Conservation (phyloP, 805 yeast species). For the Lipomyces japonicus region DNA sequence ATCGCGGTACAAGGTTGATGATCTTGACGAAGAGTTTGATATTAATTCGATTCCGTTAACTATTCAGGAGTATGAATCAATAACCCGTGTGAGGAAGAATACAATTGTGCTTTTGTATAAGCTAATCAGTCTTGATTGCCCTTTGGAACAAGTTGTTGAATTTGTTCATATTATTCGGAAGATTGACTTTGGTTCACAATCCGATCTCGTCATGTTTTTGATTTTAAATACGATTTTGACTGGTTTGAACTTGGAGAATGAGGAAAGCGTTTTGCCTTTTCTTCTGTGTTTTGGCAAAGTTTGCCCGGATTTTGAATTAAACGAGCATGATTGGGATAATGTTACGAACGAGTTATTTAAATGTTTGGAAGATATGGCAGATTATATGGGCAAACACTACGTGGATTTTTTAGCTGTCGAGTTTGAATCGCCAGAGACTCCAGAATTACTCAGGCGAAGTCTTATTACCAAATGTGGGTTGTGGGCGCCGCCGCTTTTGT, state of each 20-base stretch:
- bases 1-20: conserved; percentile 3
- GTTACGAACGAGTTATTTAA: conserved; percentile 1
- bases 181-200: too few species aligned
- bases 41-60: conserved; percentile 2
- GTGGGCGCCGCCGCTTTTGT: conserved; percentile 19
- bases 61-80: conserved; percentile 1
- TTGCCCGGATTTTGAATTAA: neutral
- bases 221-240: conserved; percentile 8
- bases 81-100: conserved; percentile 6
- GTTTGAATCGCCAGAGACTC: neutral
- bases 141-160: neutral
- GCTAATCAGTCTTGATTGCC: conserved; percentile 5
- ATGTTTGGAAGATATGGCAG: conserved; percentile 1
- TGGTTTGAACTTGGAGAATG: conserved; percentile 1
- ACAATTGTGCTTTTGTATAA: conserved; percentile 1
- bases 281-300: conserved; percentile 1
- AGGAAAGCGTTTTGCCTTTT: neutral
- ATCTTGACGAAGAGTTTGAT: neutral
- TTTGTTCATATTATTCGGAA: neutral
- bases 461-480: neutral
- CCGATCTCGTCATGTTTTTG: conserved; percentile 6
- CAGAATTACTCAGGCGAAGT: conserved; percentile 4
- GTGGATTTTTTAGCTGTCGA: conserved; percentile 8
- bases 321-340: conserved; percentile 7
- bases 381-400: conserved; percentile 4